phyloP scores from a whole-genome alignment of 2,329 filamentous ascomycete species.

The Fusarium metavorans region DNA sequence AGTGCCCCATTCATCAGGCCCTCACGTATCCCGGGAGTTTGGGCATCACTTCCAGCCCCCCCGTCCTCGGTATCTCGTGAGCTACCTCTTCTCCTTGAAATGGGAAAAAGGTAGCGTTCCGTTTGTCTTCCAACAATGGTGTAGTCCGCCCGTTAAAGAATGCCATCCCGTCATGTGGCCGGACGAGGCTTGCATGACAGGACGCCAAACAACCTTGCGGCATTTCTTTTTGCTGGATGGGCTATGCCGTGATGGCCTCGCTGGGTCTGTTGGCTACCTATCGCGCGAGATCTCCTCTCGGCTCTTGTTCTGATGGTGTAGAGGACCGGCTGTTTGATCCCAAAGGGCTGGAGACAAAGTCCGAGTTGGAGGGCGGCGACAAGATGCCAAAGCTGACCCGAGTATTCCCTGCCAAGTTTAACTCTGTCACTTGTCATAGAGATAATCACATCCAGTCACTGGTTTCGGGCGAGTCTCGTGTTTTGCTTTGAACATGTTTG shows the following conservation, averaged over 20 bases:
- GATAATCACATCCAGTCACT: neutral
- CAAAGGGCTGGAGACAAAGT: neutral
- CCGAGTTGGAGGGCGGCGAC: neutral
- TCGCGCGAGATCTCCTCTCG: neutral
- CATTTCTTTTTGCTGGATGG: conserved; percentile 14
- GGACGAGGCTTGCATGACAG: conserved; percentile 22
- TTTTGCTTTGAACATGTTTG: neutral
- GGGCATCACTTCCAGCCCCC: conserved; percentile 23
- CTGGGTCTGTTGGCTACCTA: neutral
- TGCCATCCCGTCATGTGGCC: conserved; percentile 25
- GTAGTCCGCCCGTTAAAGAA: conserved; percentile 10
- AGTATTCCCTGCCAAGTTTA: neutral
- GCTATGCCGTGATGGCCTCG: neutral
- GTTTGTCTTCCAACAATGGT: neutral
- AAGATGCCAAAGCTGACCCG: neutral
- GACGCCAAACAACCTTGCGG: neutral
- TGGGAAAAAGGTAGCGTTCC: neutral
- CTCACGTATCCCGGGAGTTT: conserved; percentile 17
- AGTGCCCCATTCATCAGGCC: conserved; percentile 23
- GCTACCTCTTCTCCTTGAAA: neutral
- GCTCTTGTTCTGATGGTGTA: neutral
- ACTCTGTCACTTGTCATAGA: neutral
- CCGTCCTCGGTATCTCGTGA: neutral
- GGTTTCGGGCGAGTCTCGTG: neutral
- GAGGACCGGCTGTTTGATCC: neutral